phyloP scores from a whole-genome alignment of 164 flowering plant genomes.

The Brasenia schreberi region DNA sequence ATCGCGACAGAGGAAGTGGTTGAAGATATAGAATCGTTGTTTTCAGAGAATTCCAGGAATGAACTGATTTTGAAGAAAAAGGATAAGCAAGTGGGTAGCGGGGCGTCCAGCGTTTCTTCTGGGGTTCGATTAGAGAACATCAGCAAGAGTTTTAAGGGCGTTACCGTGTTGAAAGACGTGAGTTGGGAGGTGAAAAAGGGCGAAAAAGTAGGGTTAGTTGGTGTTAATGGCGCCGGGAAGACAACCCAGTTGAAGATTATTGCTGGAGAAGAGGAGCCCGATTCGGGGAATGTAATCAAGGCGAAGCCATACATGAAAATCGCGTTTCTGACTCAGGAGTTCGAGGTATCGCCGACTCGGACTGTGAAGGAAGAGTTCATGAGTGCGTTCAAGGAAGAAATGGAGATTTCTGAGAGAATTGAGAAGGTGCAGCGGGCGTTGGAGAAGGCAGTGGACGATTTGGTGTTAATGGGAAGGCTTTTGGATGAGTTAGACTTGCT shows the following conservation, averaged over 20 bases:
- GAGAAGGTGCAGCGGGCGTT: slow-evolving; percentile 90
- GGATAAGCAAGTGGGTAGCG: slow-evolving; percentile 26
- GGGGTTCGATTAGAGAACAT: slow-evolving; percentile 86
- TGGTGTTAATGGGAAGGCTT: slow-evolving; percentile 90
- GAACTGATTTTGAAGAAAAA: slow-evolving; percentile 15
- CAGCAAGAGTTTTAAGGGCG: slow-evolving; percentile 72
- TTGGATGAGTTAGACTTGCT: slow-evolving; percentile 94
- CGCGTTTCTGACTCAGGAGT: slow-evolving; percentile 85
- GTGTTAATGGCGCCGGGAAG: slow-evolving; percentile 97
- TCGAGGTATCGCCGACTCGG: slow-evolving; percentile 70
- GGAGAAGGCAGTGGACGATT: slow-evolving; percentile 69
- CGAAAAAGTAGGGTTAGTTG: slow-evolving; percentile 92
- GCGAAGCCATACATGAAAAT: slow-evolving; percentile 83
- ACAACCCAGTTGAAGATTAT: slow-evolving; percentile 94
- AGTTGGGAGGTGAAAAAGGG: slow-evolving; percentile 97
- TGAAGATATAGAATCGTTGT: slow-evolving; percentile 48
- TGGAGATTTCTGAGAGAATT: slow-evolving; percentile 65
- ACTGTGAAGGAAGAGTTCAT: slow-evolving; percentile 90
- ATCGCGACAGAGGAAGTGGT: slow-evolving; percentile 23
- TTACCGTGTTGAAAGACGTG: slow-evolving; percentile 70
- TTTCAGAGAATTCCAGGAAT: slow-evolving; percentile 23
- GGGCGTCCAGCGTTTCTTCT: slow-evolving; percentile 74
- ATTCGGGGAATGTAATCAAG: slow-evolving; percentile 83
- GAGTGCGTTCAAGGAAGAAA: slow-evolving; percentile 84
- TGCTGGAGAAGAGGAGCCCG: slow-evolving; percentile 81